Conservation (phyloP, 257 asterid species). For the Henckelia pumila region DNA sequence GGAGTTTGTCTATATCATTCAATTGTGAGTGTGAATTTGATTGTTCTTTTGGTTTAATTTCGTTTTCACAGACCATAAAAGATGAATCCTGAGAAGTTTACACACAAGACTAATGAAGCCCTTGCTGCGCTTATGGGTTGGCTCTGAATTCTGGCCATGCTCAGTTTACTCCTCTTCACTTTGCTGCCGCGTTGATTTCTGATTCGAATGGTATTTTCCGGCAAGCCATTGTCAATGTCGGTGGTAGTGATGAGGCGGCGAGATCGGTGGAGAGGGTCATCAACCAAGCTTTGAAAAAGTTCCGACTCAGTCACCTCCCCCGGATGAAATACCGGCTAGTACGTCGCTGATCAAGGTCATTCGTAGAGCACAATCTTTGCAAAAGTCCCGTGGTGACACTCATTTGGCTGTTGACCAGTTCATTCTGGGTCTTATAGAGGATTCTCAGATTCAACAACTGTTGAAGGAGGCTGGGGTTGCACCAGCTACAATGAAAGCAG, state of each 20-base stretch:
- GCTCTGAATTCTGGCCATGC: slow-evolving; percentile 63
- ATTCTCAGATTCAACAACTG: slow-evolving; percentile 53
- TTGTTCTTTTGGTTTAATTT: neutral
- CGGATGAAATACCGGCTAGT: slow-evolving; percentile 60
- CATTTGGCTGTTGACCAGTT: slow-evolving; percentile 67
- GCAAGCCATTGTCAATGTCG: slow-evolving; percentile 56
- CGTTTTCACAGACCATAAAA: neutral
- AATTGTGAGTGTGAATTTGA: neutral
- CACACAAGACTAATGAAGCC: slow-evolving; percentile 70
- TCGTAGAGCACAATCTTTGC: slow-evolving; percentile 57
- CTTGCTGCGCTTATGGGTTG: slow-evolving; percentile 64
- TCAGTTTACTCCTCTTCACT: slow-evolving; percentile 65
- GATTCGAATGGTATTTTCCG: slow-evolving; percentile 55
- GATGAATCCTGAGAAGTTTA: slow-evolving; percentile 76
- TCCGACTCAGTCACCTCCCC: slow-evolving; percentile 64
- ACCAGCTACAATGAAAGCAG: slow-evolving; percentile 44
- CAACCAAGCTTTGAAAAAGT: slow-evolving; percentile 48
- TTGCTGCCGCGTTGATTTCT: slow-evolving; percentile 47
- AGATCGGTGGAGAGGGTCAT: slow-evolving; percentile 46
- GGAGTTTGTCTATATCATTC: neutral
- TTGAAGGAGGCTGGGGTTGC: slow-evolving; percentile 56
- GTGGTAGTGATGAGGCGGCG: slow-evolving; percentile 51
- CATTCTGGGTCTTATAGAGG: slow-evolving; percentile 61
- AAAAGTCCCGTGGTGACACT: slow-evolving; percentile 52
- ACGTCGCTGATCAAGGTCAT: slow-evolving; percentile 58